Evolutionary conservation across 352 stramenopile genomes (phyloP), one percentile per base, ranked within the genome.

Genomic region (Lagenidium giganteum): DNA sequence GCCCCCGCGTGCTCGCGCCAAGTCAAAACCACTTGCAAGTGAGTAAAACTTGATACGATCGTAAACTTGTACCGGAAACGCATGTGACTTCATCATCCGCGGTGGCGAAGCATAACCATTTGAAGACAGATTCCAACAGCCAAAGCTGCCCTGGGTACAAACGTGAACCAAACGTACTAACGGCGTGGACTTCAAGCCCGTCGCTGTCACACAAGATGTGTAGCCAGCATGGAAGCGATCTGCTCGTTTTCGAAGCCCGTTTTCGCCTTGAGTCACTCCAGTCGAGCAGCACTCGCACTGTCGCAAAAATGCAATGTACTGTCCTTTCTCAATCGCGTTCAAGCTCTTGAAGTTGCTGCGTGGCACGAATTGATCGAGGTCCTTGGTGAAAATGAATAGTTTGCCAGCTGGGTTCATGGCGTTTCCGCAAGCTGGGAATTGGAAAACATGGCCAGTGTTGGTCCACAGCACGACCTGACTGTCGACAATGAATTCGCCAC

Each of bases 361-460:
- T 12, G 71, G 71, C 4, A 84, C 71, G 21, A 84, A 62, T 29
- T 84, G 71, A 22, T 84, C 71, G 42, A 78, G 56, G 24, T 74
- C 66, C 36, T 84, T 80, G 7, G 74, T 83, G 27, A 87, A 81
- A 17, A 81, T 63, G 16, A 83, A 79, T 38, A 85, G 59, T 32
- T 82, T 73, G 1, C 72, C 68, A 3, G 52, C 49, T 35, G 44
- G 13, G 4, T 51, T 61, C 25, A 39, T 57, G 8, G 55, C 61
- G 7, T 35, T 31, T 24, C 59, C 47, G 3, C 29, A 37, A 17
- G 46, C 47, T 29, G 57, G 51, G 21, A 87, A 87, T 23, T 66
- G 57, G 21, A 83, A 80, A 6, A 78, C 59, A 25, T 74, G 61
- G 0, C 66, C 57, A 5, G 55, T 67, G n/a, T 67, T 70, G 2